A percentile compares a stretch with the other conserved stretches of the same genome.
Conservation (phyloP, 805 yeast species). For the Candida oleophila region DNA sequence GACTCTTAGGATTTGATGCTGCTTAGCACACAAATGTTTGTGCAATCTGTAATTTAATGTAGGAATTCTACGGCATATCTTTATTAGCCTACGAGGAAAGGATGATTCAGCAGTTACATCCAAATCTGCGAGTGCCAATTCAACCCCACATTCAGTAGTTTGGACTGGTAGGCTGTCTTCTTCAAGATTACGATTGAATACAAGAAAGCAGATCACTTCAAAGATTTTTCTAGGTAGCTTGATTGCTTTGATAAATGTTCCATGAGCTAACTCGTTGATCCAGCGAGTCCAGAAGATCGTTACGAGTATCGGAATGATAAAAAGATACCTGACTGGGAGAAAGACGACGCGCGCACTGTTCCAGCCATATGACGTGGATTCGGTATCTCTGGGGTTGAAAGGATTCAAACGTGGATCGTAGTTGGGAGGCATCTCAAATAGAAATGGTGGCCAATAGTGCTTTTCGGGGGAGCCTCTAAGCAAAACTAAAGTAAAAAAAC, state of each 20-base stretch:
- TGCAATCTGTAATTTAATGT: background rate
- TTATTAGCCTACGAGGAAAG: background rate
- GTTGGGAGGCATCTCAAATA: conserved; percentile 7
- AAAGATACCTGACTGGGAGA: background rate
- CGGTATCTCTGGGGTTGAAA: background rate
- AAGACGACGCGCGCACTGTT: background rate
- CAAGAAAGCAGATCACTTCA: background rate
- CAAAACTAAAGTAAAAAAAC: no score
- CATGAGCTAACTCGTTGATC: background rate
- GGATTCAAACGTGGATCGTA: conserved; percentile 6
- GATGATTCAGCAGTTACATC: background rate
- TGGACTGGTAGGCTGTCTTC: background rate
- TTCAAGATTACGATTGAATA: background rate
- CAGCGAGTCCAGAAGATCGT: background rate
- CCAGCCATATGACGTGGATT: no score
- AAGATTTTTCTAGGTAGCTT: background rate
- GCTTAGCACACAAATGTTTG: background rate
- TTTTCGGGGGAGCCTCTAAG: no score
- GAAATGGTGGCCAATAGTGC: no score
- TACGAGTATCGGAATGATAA: background rate
- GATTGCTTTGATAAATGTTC: background rate
- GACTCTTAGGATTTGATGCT: background rate
- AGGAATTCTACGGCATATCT: background rate
- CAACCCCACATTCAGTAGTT: background rate
- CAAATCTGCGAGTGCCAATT: background rate